A percentile compares a stretch with the other conserved stretches of the same genome.
Evolutionary conservation across 352 stramenopile genomes (phyloP).

Genomic region (Globisporangium apiculatum): DNA sequence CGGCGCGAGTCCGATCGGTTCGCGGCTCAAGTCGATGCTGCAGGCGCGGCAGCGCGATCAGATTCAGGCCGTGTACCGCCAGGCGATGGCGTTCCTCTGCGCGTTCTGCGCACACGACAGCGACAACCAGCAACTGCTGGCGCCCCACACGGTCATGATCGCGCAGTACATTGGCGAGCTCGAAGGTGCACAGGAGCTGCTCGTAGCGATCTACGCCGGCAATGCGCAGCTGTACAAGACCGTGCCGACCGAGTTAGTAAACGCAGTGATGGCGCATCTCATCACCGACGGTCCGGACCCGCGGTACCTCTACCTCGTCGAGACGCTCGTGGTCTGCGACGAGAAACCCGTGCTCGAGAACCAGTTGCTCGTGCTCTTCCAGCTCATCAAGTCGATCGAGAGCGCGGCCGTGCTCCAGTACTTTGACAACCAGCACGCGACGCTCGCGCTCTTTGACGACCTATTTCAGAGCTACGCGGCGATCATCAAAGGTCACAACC

Average conservation of each 20-base stretch:
- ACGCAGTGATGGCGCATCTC: constrained; percentile 38
- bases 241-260: constrained; percentile 50
- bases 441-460: constrained; percentile 19
- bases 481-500: constrained; percentile 7
- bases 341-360: constrained; percentile 58
- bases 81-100: constrained; percentile 53
- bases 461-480: constrained; percentile 24
- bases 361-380: constrained; percentile 57
- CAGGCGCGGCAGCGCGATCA: constrained; percentile 39
- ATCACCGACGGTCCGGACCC: constrained; percentile 34
- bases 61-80: constrained; percentile 44
- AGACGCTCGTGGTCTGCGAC: constrained; percentile 50
- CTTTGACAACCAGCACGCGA: constrained; percentile 36
- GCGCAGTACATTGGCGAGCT: constrained; percentile 44
- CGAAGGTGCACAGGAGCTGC: constrained; percentile 49
- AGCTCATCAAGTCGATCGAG: constrained; percentile 60
- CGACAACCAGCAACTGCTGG: constrained; percentile 44
- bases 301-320: constrained; percentile 52
- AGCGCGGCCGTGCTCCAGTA: constrained; percentile 39
- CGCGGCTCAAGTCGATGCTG: constrained; percentile 25
- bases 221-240: constrained; percentile 44
- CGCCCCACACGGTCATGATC: constrained; percentile 40
- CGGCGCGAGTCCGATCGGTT: not conserved
- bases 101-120: constrained; percentile 36
- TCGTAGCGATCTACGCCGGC: constrained; percentile 44